Evolutionary conservation across 2,329 filamentous ascomycete genomes (phyloP), one percentile per base, ranked within the genome.

Genomic region (Fonsecaea pugnacius): DNA sequence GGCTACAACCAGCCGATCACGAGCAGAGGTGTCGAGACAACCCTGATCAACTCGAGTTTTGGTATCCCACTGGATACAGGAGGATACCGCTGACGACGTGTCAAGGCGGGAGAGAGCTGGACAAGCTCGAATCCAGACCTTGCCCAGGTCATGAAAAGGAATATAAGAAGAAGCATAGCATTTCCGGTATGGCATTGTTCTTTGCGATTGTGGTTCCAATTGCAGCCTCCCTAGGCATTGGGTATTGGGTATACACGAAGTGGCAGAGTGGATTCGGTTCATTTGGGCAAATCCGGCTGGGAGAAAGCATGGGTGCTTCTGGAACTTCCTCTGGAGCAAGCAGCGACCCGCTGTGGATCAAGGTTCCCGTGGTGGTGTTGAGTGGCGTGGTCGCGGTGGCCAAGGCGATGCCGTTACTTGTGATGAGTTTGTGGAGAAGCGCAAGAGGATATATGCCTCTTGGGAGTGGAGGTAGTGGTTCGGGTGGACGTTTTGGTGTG

Each of bases 71-170:
- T 0, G 92, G 92, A 53, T 98, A 96, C 80, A 90, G 95, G 58
- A 89, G 89, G 63, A 91, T 99, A 63, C 94, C 93, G 0, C 85
- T 97, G 55, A 92, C 92, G 0, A 98, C 93, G 0, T 99, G 96
- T 76, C 69, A 84, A 50, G 91, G 88, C 38, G 95, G 94, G 48
- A 78, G 78, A 4, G 88, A 94, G 72, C 82, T 91, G 54, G 92
- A 97, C 75, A 88, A 89, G 76, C 84, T 84, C 35, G 76, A 80
- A 9, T 77, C 86, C 0, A 81, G 86, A 55, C 79, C 89, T 1
- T 99, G 95, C 76, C 85, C 87, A 0, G 89, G 89, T 58, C 88
- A 94, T 70, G 91, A 97, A 75, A 84, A 92, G 14, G 91, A 97
- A 71, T 98, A 89, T 71, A 81, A 91, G 67, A 84, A 90, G 73